A percentile compares a stretch with the other conserved stretches of the same genome.
Conservation (phyloP, 176 grass and related monocot species). For the Eragrostis nindensis region DNA sequence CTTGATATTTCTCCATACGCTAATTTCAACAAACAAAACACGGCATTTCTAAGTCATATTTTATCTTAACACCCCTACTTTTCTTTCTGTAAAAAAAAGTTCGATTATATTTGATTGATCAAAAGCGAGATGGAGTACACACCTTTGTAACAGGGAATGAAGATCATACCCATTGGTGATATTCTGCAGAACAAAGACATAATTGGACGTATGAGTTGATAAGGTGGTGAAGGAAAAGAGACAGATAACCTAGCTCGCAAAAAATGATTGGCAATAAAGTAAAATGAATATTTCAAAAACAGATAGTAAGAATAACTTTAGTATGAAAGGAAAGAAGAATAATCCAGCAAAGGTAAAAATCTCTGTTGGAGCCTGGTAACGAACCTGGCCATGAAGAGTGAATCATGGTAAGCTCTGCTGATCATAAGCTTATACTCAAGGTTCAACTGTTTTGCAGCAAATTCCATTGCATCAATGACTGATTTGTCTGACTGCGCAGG, state of each 20-base stretch:
- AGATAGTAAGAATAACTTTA: not conserved
- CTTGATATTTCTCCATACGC: no score
- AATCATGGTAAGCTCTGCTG: conserved; percentile 97
- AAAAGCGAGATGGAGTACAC: conserved; percentile 8
- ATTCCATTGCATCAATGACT: conserved; percentile 74
- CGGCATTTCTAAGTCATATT: no score
- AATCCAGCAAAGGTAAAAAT: not conserved
- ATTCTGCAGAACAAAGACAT: conserved; percentile 55
- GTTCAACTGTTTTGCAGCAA: conserved; percentile 62
- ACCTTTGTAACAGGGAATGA: conserved; percentile 99
- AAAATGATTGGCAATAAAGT: not conserved
- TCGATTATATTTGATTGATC: not conserved
- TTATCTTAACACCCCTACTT: no score
- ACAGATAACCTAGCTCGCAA: not conserved
- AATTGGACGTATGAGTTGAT: not conserved
- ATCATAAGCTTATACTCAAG: conserved; percentile 83
- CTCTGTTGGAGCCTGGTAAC: not conserved
- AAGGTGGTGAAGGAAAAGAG: not conserved
- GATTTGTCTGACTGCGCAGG: conserved; percentile 76
- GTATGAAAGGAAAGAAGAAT: not conserved
- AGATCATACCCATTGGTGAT: conserved; percentile 97
- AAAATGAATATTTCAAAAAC: conserved; percentile 1
- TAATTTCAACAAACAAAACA: no score
- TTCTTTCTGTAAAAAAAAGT: no score
- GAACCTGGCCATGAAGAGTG: conserved; percentile 98